phyloP scores from a whole-genome alignment of 1,139 yeast species.

The Suhomyces maxii region DNA sequence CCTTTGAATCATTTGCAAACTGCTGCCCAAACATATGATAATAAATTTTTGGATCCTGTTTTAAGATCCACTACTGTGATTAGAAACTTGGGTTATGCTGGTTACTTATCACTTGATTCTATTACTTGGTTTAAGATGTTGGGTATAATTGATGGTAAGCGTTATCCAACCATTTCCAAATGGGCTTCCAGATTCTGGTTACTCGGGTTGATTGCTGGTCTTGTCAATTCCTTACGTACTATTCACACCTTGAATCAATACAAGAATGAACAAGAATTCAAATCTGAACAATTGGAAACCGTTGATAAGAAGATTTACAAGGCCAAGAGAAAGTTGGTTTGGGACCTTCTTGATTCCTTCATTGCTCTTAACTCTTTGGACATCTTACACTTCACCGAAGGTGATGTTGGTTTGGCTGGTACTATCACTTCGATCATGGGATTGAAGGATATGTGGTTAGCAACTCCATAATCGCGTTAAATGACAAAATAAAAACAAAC shows the following conservation, averaged over 20 bases:
- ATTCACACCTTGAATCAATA: constrained; percentile 15
- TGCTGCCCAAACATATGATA: constrained; percentile 68
- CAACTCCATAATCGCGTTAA: constrained; percentile 15
- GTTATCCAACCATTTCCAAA: constrained; percentile 36
- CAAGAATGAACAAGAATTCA: constrained; percentile 11
- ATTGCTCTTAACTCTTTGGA: constrained; percentile 74
- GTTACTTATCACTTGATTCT: constrained; percentile 74
- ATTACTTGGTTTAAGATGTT: constrained; percentile 65
- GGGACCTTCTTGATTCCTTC: constrained; percentile 77
- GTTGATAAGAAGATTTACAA: constrained; percentile 34
- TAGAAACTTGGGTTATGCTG: constrained; percentile 72
- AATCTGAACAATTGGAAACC: constrained; percentile 37
- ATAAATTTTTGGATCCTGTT: constrained; percentile 68
- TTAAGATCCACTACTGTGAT: constrained; percentile 58
- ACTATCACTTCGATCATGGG: constrained; percentile 79
- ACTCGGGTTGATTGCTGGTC: constrained; percentile 63
- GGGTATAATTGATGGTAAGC: constrained; percentile 39
- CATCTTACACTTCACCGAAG: constrained; percentile 67
- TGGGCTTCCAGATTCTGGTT: constrained; percentile 76
- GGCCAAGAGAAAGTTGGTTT: constrained; percentile 65
- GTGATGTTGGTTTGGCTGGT: constrained; percentile 84
- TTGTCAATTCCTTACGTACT: constrained; percentile 53
- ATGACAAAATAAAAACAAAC: too few species aligned
- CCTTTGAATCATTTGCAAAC: constrained; percentile 74
- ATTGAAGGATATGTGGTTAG: constrained; percentile 67